A percentile compares a stretch with the other conserved stretches of the same genome.
These are phyloP conservation scores for Beauveria bassiana DNA, from an alignment of 2,329 filamentous ascomycete species.

Conservation along the genomic window DNA sequence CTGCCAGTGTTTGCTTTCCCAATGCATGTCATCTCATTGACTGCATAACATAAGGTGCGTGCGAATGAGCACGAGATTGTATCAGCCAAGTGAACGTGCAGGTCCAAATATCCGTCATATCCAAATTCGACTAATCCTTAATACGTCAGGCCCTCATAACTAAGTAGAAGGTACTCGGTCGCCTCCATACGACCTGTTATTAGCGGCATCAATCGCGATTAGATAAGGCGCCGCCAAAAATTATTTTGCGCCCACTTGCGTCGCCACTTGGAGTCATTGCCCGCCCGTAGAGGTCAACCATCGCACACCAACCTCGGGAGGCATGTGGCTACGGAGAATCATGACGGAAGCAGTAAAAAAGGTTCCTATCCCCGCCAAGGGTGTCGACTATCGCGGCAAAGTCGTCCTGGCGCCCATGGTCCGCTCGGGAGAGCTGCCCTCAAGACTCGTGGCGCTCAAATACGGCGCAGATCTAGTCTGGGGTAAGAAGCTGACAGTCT, in stretches of 20 bases:
- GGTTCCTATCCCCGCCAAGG: slow-evolving; percentile 78
- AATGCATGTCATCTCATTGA: too few species aligned
- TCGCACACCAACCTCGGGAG: slow-evolving; percentile 7
- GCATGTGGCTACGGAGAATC: slow-evolving; percentile 36
- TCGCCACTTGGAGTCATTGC: neutral
- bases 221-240: slow-evolving; percentile 8
- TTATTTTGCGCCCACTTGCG: neutral
- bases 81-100: too few species aligned
- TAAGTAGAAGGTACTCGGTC: neutral
- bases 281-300: neutral
- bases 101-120: too few species aligned
- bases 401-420: slow-evolving; percentile 97
- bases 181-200: neutral
- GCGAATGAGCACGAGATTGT: too few species aligned
- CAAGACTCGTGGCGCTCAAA: slow-evolving; percentile 77
- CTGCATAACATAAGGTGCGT: too few species aligned
- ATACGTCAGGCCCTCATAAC: too few species aligned
- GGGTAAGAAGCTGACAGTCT: slow-evolving; percentile 47
- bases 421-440: slow-evolving; percentile 90
- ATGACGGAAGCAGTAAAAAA: slow-evolving; percentile 55
- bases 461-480: slow-evolving; percentile 97
- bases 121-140: too few species aligned
- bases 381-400: slow-evolving; percentile 90
- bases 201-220: slow-evolving; percentile 1
- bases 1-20: too few species aligned